Conservation (phyloP, 2,329 filamentous ascomycete genomes). For the Aspergillus candidus region DNA sequence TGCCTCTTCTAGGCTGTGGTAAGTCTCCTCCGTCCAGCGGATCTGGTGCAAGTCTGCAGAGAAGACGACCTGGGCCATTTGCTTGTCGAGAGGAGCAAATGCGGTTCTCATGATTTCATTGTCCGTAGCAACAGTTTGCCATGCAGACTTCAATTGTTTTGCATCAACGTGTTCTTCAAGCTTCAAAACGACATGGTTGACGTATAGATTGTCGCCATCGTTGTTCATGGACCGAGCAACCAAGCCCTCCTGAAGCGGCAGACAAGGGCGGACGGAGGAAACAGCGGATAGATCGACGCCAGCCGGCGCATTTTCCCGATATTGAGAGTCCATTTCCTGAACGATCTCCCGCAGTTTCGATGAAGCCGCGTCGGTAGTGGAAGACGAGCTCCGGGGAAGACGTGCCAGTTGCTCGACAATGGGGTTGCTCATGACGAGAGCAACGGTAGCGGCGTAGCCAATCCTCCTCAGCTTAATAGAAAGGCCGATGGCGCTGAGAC, state of each 20-base stretch:
- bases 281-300: conserved; percentile 10
- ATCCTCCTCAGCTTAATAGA: conserved; percentile 28
- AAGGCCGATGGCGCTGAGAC: conserved; percentile 33
- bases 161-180: conserved; percentile 25
- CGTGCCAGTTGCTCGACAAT: conserved; percentile 29
- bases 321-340: conserved; percentile 15
- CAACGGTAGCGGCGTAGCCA: conserved; percentile 29
- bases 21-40: conserved; percentile 18
- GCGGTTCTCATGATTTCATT: conserved; percentile 37
- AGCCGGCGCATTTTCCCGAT: conserved; percentile 10
- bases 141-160: conserved; percentile 21
- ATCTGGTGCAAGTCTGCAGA: conserved; percentile 7
- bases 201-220: conserved; percentile 28
- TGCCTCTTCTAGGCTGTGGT: conserved; percentile 9
- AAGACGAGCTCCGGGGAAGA: conserved; percentile 13
- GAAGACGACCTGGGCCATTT: conserved; percentile 33
- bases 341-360: conserved; percentile 9
- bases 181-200: conserved; percentile 35
- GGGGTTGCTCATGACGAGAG: conserved; percentile 31
- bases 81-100: conserved; percentile 31
- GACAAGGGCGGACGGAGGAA: conserved; percentile 21
- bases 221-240: conserved; percentile 34
- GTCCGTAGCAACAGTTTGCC: conserved; percentile 22
- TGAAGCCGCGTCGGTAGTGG: background rate
- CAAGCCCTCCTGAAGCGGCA: conserved; percentile 29